Conservation (phyloP, 169 alveolate species). For the Ichthyophthirius multifiliis region DNA sequence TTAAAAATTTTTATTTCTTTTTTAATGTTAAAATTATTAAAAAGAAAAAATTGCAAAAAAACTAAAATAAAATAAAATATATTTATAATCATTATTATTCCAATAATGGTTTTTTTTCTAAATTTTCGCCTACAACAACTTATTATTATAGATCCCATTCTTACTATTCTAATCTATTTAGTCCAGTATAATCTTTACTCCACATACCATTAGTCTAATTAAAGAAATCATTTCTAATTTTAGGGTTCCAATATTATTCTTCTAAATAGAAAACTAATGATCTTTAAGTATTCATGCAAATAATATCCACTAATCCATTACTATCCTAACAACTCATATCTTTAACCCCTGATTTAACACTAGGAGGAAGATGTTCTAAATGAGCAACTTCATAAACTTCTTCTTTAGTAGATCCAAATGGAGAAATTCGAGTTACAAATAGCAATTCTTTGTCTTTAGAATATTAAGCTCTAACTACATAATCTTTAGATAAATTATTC, state of each 20-base stretch:
- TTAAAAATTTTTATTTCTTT: too few relatives aligned
- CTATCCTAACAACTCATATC: constrained; percentile 39
- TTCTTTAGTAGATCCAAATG: constrained; percentile 47
- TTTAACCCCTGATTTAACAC: constrained; percentile 41
- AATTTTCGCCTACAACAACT: background rate
- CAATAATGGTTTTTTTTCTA: background rate
- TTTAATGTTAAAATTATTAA: too few relatives aligned
- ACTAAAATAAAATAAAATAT: too few relatives aligned
- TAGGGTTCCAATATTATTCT: constrained; percentile 61
- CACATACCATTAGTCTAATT: constrained; percentile 42
- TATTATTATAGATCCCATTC: background rate
- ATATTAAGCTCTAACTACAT: constrained; percentile 56
- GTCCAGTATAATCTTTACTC: constrained; percentile 40
- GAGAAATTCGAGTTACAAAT: constrained; percentile 61
- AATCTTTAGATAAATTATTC: constrained; percentile 36
- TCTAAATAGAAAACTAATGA: constrained; percentile 48
- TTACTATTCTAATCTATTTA: constrained; percentile 18
- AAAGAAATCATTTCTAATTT: constrained; percentile 46
- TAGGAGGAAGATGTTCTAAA: constrained; percentile 54
- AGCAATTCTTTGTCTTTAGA: constrained; percentile 65
- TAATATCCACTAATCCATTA: constrained; percentile 50
- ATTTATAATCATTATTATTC: too few relatives aligned
- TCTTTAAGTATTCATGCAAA: constrained; percentile 47
- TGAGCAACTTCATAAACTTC: constrained; percentile 65
- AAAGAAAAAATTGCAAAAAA: too few relatives aligned